phyloP scores from a whole-genome alignment of 306 rosid species.

The Clitoria ternatea region DNA sequence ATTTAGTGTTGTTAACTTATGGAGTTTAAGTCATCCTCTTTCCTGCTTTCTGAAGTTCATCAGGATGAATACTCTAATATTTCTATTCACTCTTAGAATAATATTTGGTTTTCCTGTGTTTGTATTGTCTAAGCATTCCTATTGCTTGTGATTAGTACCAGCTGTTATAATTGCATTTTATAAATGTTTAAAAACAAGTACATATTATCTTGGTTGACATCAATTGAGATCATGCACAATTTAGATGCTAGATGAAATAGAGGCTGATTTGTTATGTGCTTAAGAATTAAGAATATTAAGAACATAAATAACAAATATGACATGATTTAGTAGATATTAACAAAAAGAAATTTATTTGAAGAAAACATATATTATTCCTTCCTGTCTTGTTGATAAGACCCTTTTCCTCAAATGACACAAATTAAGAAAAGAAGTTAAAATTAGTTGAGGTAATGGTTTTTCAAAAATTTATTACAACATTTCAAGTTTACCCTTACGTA shows the following conservation, averaged over 20 bases:
- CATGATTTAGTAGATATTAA: background rate
- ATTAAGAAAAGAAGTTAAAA: no score
- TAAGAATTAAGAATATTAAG: constrained; percentile 9
- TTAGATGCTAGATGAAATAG: background rate
- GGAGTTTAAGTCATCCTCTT: background rate
- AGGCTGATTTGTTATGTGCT: background rate
- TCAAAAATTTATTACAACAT: no score
- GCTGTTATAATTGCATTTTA: background rate
- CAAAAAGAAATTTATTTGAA: background rate
- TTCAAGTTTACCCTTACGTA: no score
- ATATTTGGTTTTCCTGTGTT: background rate
- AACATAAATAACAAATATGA: background rate
- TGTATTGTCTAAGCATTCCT: constrained; percentile 1
- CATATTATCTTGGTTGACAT: background rate
- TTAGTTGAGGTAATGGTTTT: no score
- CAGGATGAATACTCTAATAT: background rate
- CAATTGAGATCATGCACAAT: background rate
- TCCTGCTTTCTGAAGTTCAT: background rate
- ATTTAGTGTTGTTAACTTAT: background rate
- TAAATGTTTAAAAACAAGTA: background rate
- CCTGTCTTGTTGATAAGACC: no score
- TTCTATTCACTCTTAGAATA: background rate
- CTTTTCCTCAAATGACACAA: no score
- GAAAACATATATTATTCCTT: background rate
- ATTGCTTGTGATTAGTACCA: background rate